Evolutionary conservation across 31 red algal species (phyloP), one percentile per base, ranked within the genome.

Genomic region (Asparagopsis taxiformis): DNA sequence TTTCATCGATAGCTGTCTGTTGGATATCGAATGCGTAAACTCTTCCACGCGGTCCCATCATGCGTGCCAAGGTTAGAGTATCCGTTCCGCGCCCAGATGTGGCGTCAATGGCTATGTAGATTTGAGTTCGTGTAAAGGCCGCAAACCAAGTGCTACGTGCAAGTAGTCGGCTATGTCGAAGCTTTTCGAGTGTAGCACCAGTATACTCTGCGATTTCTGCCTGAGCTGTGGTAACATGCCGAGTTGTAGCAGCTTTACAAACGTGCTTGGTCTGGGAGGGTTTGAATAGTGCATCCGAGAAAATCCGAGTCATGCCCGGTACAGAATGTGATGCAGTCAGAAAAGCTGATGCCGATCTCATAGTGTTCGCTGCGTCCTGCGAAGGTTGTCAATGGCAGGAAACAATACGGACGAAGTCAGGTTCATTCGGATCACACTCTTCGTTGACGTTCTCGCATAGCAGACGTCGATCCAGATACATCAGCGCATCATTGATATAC

Each of bases 61-160:
- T 30, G n/a, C 85, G 62, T 23, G 76, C 84, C 1, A 95, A 57
- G 0, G 63, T 70, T 0, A 90, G 30, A 8, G 92, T 89, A 50
- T 95, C 92, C 5, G 77, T 73, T 24, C 92, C 92, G 39, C 80
- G 82, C 11, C 92, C 92, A 23, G 85, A 79, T 7, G 92, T 95
- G 26, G 92, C 85, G 51, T 95, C 92, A 16, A 95, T 68, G 32
- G 74, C 84, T 21, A 74, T 60, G 15, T 58, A 52, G 0, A 37
- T 37, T 59, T 11, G 10, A 3, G 77, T 81, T 0, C 21, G 41
- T 16, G n/a, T 53, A 24, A 81, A 44, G n/a, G 77, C 77, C 3
- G 60, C 58, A 34, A 11, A 20, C 77, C 77, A 81, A 25, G 36
- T 43, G 6, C 56, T 54, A 11, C 77, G 32, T 23, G 51, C 15